These are phyloP conservation scores for Colletotrichum eleusines DNA, from an alignment of 2,329 filamentous ascomycete genomes.

Conservation along the genomic window DNA sequence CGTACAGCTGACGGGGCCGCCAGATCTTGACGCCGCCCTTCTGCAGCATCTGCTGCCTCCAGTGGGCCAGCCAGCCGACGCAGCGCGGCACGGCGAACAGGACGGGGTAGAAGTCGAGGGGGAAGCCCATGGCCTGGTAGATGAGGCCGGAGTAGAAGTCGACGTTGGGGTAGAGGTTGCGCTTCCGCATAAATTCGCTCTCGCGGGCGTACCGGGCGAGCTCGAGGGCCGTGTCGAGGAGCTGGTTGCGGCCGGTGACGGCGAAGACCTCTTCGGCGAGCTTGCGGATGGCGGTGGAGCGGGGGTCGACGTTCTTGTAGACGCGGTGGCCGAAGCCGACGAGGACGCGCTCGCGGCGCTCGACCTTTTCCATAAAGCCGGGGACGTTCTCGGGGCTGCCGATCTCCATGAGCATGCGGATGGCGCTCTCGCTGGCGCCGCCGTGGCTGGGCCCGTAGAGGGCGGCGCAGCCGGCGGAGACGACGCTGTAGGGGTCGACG, in stretches of 20 bases:
- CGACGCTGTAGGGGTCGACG: conserved; percentile 67
- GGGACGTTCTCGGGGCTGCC: conserved; percentile 64
- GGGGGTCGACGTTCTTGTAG: conserved; percentile 66
- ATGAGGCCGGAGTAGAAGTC: conserved; percentile 66
- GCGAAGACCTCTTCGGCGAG: conserved; percentile 63
- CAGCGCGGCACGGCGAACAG: conserved; percentile 64
- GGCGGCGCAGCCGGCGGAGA: conserved; percentile 64
- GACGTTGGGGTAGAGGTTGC: conserved; percentile 64
- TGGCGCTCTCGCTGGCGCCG: conserved; percentile 69
- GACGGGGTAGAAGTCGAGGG: conserved; percentile 65
- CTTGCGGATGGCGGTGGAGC: conserved; percentile 61
- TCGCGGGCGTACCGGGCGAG: conserved; percentile 60
- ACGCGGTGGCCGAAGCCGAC: conserved; percentile 69
- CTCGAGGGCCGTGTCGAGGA: conserved; percentile 61
- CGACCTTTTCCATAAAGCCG: conserved; percentile 62
- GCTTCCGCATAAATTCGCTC: conserved; percentile 62
- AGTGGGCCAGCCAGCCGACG: conserved; percentile 65
- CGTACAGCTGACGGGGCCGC: conserved; percentile 61
- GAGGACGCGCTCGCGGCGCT: conserved; percentile 63
- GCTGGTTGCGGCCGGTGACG: conserved; percentile 63
- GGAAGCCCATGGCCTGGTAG: conserved; percentile 66
- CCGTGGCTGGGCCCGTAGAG: conserved; percentile 70
- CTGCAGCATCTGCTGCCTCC: conserved; percentile 63
- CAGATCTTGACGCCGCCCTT: conserved; percentile 63
- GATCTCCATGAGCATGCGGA: conserved; percentile 65